These are phyloP conservation scores for Zymoseptoria ardabiliae DNA, from an alignment of 2,329 filamentous ascomycete species.

Conservation along the genomic window DNA sequence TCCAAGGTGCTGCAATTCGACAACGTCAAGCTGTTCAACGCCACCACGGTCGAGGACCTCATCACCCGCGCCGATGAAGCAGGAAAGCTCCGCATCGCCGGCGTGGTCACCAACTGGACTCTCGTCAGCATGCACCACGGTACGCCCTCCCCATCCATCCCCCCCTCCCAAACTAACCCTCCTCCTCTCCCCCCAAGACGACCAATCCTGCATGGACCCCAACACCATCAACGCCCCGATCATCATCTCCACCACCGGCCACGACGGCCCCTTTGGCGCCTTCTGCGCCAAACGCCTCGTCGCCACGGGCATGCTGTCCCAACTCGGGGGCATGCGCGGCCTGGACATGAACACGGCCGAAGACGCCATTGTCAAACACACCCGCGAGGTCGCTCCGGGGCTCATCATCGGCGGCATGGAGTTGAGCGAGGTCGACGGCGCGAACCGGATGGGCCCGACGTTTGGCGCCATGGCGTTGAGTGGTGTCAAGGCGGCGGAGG, in stretches of 20 bases:
- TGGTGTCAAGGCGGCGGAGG: constrained; percentile 86
- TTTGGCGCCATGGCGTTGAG: constrained; percentile 84
- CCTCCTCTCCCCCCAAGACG: background rate
- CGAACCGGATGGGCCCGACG: constrained; percentile 69
- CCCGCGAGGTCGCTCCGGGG: constrained; percentile 78
- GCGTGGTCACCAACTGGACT: constrained; percentile 94
- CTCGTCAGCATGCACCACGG: constrained; percentile 58
- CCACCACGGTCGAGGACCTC: constrained; percentile 83
- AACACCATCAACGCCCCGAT: constrained; percentile 93
- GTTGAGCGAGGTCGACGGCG: constrained; percentile 76
- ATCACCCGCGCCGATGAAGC: constrained; percentile 63
- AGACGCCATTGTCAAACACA: constrained; percentile 88
- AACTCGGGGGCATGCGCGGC: constrained; percentile 85
- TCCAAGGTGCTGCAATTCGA: constrained; percentile 76
- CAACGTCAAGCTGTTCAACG: constrained; percentile 96
- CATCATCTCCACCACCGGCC: constrained; percentile 82
- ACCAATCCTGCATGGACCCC: constrained; percentile 89
- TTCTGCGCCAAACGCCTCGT: constrained; percentile 89
- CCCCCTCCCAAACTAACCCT: background rate
- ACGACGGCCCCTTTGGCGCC: constrained; percentile 78
- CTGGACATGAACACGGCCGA: constrained; percentile 88
- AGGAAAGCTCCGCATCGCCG: constrained; percentile 63
- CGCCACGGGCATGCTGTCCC: constrained; percentile 74
- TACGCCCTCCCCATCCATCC: background rate
- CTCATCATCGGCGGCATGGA: constrained; percentile 95